A percentile compares a stretch with the other conserved stretches of the same genome.
Conservation (phyloP, 2,329 filamentous ascomycete species). For the Exserohilum turcica region DNA sequence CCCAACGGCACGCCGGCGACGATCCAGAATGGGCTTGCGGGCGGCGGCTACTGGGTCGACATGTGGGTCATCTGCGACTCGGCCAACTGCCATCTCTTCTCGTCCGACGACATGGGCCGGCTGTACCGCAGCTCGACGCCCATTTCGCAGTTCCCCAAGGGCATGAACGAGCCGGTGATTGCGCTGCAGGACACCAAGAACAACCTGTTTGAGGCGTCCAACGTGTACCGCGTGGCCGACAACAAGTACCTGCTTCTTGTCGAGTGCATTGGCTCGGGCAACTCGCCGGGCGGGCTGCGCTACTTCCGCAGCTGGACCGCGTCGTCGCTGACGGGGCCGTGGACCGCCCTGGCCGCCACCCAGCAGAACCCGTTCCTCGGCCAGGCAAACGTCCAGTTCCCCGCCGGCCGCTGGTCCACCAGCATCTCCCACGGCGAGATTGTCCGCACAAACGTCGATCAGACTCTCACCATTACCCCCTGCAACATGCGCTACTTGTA, state of each 20-base stretch:
- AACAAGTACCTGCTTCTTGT: conserved; percentile 47
- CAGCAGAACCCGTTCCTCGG: conserved; percentile 49
- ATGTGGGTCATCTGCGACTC: conserved; percentile 53
- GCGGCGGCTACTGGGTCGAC: conserved; percentile 50
- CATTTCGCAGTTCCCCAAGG: conserved; percentile 42
- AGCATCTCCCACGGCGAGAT: conserved; percentile 47
- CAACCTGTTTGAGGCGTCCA: conserved; percentile 48
- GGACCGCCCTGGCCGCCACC: conserved; percentile 44
- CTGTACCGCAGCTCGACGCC: conserved; percentile 49
- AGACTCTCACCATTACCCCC: conserved; percentile 46
- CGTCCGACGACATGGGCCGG: conserved; percentile 50
- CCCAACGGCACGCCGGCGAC: conserved; percentile 36
- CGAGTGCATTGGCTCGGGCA: conserved; percentile 45
- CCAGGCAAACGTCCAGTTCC: conserved; percentile 47
- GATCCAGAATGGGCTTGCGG: conserved; percentile 38
- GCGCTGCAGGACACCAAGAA: conserved; percentile 36
- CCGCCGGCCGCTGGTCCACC: conserved; percentile 44
- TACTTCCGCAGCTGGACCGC: conserved; percentile 52
- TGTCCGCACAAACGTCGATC: conserved; percentile 44
- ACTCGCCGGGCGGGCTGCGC: conserved; percentile 30
- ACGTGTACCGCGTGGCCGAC: conserved; percentile 44
- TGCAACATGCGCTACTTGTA: conserved; percentile 47
- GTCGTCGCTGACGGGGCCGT: conserved; percentile 38
- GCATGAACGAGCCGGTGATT: conserved; percentile 48
- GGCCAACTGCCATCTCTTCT: conserved; percentile 48